Base-by-base conservation (phyloP, 441 rosid genomes). In the Corymbia citriodora region DNA sequence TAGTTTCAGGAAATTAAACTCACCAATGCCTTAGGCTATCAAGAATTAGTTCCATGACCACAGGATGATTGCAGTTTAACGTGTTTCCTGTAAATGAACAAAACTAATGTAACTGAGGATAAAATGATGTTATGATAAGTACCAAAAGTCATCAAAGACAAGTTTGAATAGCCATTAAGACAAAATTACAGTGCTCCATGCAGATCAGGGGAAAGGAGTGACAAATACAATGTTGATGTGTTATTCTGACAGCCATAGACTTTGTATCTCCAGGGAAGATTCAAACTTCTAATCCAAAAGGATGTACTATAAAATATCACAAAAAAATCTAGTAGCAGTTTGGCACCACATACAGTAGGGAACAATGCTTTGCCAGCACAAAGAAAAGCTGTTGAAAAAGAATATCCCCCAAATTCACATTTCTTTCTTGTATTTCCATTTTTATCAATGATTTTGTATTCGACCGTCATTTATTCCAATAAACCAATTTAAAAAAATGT, bases 11-110 rank as follows among this genome's bases (percentile, higher is more conserved):
- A 65, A 36, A 36, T 87, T 29, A 87, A 65, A 88, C 96, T 87
- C 96, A 98, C 99, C 99, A 98, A 93, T 98, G 99, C 92, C 96
- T 95, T 92, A 98, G 93, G 95, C 99, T 98, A 92, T 97, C 97
- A 33, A 98, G 96, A 91, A 97, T 94, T 90, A 97, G 95, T 90
- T 97, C 99, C 99, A 95, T 96, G 90, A 98, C 99, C 90, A 97
- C 96, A 57, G 98, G 99, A 93, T 96, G 98, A 91, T 97, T 98
- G 93, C 99, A 98, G 93, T 98, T 97, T 83, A 98, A 94, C 29
- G 98, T 95, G 93, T 98, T 97, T 89, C 99, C 99, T 98, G 97
- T 79, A 93, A 49, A 93, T 45, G 81, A 91, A 89, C 61, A 93
- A 94, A 81, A 40, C 86, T 49, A n/a, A 49, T 59, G 88, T 90